Evolutionary conservation across 352 stramenopile species (phyloP).

Genomic region (Thalassiosira hispida): DNA sequence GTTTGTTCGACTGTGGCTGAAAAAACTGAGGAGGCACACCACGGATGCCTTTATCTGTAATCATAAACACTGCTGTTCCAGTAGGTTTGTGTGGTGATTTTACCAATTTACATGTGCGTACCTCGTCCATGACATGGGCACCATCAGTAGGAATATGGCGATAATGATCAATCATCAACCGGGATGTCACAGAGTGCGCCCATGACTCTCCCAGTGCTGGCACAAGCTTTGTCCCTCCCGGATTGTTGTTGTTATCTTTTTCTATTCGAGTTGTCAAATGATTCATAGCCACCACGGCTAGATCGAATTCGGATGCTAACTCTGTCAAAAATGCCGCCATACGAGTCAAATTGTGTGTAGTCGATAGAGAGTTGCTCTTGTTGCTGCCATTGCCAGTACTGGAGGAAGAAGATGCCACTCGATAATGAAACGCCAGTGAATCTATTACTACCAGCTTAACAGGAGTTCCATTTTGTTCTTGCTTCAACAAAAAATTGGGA

Average conservation of each 20-base stretch:
- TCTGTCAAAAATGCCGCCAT: conserved; percentile 83
- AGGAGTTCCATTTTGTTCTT: conserved; percentile 57
- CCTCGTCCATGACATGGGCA: conserved; percentile 15
- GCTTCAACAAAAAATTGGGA: conserved; percentile 73
- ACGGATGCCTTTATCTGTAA: conserved; percentile 72
- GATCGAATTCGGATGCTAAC: conserved; percentile 65
- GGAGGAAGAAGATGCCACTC: conserved; percentile 76
- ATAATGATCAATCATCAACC: conserved; percentile 66
- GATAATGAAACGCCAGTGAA: conserved; percentile 93
- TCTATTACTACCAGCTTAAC: conserved; percentile 92
- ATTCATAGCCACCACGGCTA: conserved; percentile 84
- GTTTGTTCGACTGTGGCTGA: conserved; percentile 9
- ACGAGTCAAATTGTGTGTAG: conserved; percentile 63
- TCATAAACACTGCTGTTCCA: conserved; percentile 58
- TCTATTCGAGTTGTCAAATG: conserved; percentile 84
- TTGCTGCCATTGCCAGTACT: background rate
- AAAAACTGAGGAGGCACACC: conserved; percentile 25
- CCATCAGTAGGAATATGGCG: conserved; percentile 2
- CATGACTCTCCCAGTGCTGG: conserved; percentile 84
- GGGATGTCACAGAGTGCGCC: conserved; percentile 82
- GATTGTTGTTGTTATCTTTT: conserved; percentile 21
- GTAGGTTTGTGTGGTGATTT: conserved; percentile 75
- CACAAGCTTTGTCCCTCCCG: conserved; percentile 49
- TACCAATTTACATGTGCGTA: conserved; percentile 69
- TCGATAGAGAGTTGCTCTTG: conserved; percentile 29